Base-by-base conservation (phyloP, 306 rosid genomes). In the Vachellia collinsii region DNA sequence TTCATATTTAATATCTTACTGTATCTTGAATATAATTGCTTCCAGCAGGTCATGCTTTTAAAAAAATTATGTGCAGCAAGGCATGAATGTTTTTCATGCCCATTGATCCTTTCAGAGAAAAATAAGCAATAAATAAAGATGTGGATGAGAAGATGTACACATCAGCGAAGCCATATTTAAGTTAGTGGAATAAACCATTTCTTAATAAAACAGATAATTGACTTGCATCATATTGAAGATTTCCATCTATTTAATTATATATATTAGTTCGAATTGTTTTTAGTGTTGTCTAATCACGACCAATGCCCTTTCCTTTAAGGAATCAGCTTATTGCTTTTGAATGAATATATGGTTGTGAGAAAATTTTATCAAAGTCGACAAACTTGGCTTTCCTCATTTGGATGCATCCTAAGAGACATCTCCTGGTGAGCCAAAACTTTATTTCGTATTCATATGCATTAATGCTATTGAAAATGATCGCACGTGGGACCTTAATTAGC, bases 241-340 rank as follows among this genome's bases (percentile, higher is more conserved):
- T 39, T 12, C 46, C 68, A 62, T 19, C 77, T 59, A 69, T 65
- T 65, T 65, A 44, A 11, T 44, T 11, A 11, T 44, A 44, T 44
- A 53, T 80, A 51, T 44, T 19, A 66, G 79, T 73, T 63, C 69
- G 38, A 80, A 59, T 54, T 71, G 70, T 62, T 77, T 34, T 44
- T 83, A 92, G 94, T 94, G 97, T 90, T 81, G 98, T 92, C 94
- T 85, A 90, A 92, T 94, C 98, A 83, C 67, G 64, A 82, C 67
- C 74, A 86, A 80, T 68, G 80, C 66, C 73, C 76, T 77, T 73
- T 38, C 70, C 81, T 38, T 38, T 38, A 38, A 41, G 44, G 44
- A 41, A 66, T 56, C 67, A 53, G 34, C 53, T 13, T 66, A 29
- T 29, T 29, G 71, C 76, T 56, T 82, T 64, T 34, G 58, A 75